Base-by-base conservation (phyloP, 1,284 basidiomycete genomes). In the Naganishia sp. region DNA sequence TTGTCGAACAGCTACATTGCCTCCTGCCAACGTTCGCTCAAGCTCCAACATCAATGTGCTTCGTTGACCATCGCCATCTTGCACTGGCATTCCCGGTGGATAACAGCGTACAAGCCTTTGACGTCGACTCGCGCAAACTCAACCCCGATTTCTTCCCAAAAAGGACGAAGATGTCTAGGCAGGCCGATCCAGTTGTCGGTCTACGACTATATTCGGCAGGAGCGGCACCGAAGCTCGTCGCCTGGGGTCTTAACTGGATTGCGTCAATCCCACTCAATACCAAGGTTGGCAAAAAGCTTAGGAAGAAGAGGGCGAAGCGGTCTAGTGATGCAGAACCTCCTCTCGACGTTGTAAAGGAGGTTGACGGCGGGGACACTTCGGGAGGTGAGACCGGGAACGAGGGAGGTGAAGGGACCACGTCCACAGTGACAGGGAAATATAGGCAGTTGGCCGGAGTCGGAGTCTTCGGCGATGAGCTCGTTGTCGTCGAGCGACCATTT, bases 401-500 rank as follows among this genome's bases (percentile, higher is more conserved):
- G 28, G 48, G 59, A 42, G 48, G 48, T 21, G 59, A 61, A 42
- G 59, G 59, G 39, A 52, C 36, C 13, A 50, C 46, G 2, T 61
- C 59, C 2, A 52, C 59, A 42, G 59, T 61, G 33, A 61, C 59
- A 16, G 59, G 59, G 18, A 61, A 61, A 42, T 69, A 66, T 55
- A 61, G 68, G 23, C 57, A 69, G 21, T 31, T 66, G 21, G 57
- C 54, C 16, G 65, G 54, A 25, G 64, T 69, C 5, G 64, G 55
- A 15, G 31, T 66, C 6, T 36, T 69, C 48, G 68, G 55, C 36
- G 33, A 49, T 33, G 65, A 69, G 39, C 54, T 69, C 13, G 25
- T 69, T 15, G 59, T 69, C 3, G 61, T 69, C 6, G 68, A 69
- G 45, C 43, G 68, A 60, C 68, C 68, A 23, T 69, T 66, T 21